Evolutionary conservation across 352 stramenopile species (phyloP), one percentile per base, ranked within the genome.

Genomic region (Phytophthora meadii): DNA sequence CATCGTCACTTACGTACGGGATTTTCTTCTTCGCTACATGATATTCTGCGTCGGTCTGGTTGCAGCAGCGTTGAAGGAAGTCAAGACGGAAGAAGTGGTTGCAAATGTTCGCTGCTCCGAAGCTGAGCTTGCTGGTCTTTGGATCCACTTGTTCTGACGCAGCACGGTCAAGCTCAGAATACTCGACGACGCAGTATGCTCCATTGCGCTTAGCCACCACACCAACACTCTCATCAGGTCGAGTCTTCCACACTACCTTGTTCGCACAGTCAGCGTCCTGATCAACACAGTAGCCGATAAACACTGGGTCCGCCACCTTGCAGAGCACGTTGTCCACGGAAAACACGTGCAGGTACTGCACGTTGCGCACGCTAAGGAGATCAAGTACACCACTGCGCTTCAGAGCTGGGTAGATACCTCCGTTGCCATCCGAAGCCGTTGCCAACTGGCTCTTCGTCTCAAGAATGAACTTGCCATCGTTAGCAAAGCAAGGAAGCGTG

Each of bases 1-100:
- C 91, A 17, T 77, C 61, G 4, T 84, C 79, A 56, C 98, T 86
- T 8, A 91, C 95, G 36, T 94, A 91, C 12, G 94, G 91, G 50
- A 99, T 99, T 73, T 99, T 99, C 74, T 99, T 99, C 25, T 95
- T 72, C 11, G 97, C 98, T 27, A 99, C 89, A 74, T 99, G 98
- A 65, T 98, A 99, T 74, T 93, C 83, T 7, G 92, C 90, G 85
- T 62, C 98, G 65, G 50, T 93, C 94, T 62, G 92, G 81, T 87
- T 98, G 90, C 53, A 88, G 68, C 76, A 99, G 97, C 68, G 50
- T 48, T 79, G 59, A 28, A 76, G 80, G 34, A 96, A 72, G 47
- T 90, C 79, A 0, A 89, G 81, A 27, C 97, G 87, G 24, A 97
- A 99, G 61, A 98, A 98, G 73, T 99, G 97, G 85, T 99, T 99